phyloP scores from a whole-genome alignment of 345 rosid species.

The Populus pruinosa region DNA sequence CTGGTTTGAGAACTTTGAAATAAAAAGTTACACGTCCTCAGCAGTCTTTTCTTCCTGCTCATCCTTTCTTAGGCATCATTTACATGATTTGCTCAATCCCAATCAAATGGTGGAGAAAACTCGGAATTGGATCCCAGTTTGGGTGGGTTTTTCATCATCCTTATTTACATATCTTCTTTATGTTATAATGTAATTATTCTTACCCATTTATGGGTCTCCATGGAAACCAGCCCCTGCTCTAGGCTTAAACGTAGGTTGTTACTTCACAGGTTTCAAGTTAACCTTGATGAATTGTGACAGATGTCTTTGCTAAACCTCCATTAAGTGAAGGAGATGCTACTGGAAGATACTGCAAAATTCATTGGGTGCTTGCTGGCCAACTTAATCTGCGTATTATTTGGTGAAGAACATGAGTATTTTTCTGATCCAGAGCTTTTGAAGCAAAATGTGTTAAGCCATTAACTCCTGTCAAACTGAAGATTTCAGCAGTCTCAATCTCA shows the following conservation, averaged over 20 bases:
- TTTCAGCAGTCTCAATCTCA: neutral
- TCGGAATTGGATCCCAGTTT: no score
- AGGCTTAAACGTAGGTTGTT: conserved; percentile 16
- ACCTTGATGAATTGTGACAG: conserved; percentile 91
- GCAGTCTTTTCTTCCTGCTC: no score
- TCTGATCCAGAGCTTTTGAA: neutral
- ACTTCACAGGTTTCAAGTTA: conserved; percentile 35
- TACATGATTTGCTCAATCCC: no score
- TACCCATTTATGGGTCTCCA: neutral
- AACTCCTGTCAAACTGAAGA: no score
- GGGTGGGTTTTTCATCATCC: neutral
- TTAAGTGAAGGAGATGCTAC: conserved; percentile 84
- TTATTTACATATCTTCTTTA: no score
- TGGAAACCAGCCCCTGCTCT: conserved; percentile 22
- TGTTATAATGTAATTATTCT: neutral
- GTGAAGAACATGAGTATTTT: neutral
- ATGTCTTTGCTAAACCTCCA: conserved; percentile 81
- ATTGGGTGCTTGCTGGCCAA: neutral
- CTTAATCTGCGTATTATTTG: neutral
- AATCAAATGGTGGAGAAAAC: no score
- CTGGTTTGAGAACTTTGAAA: no score
- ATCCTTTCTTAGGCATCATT: no score
- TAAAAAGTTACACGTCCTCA: no score
- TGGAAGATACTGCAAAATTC: conserved; percentile 76
- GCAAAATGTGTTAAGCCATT: neutral